Base-by-base conservation (phyloP, 73 alveolate genomes). In the Symbiodinium natans region DNA sequence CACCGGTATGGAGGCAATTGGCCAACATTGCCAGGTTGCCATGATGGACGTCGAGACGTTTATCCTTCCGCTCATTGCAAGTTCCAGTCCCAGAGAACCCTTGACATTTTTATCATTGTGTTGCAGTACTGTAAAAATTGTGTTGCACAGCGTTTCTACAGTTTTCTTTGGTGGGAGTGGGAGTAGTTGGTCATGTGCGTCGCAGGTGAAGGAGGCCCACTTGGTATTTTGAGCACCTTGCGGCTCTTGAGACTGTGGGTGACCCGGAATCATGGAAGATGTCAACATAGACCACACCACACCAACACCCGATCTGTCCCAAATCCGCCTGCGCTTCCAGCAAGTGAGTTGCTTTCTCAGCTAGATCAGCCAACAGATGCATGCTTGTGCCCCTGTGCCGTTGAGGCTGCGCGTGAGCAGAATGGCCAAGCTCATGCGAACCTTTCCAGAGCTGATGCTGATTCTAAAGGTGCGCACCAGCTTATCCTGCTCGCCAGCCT, bases 41-140 rank as follows among this genome's bases (percentile, higher is more conserved):
- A 87, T 87, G 94, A 87, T 87, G 94, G 94, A 87, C 36, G 85
- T 87, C 11, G 94, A 87, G 84, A 87, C 94, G 4, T 87, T 87
- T 25, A 54, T 63, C 73, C 85, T 87, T n/a, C 94, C 94, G 13
- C 52, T 87, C 71, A 87, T 87, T 23, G 85, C 25, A 36, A 87
- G 94, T 29, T 54, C 41, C 71, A n/a, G 42, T 42, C 94, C 94
- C 29, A 87, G n/a, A n/a, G n/a, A n/a, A n/a, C n/a, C n/a, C n/a
- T n/a, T n/a, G n/a, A n/a, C n/a, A n/a, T n/a, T n/a, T n/a, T n/a
- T n/a, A n/a, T n/a, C n/a, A n/a, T n/a, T n/a, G n/a, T n/a, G n/a
- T n/a, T n/a, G n/a, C n/a, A n/a, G n/a, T n/a, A n/a, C n/a, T n/a
- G n/a, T n/a, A n/a, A n/a, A n/a, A n/a, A n/a, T n/a, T n/a, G n/a